Percentiles rank a stretch among this genome's conserved stretches.
Evolutionary conservation across 495 filamentous ascomycete genomes (phyloP).

Genomic region (Neurospora hispaniola): DNA sequence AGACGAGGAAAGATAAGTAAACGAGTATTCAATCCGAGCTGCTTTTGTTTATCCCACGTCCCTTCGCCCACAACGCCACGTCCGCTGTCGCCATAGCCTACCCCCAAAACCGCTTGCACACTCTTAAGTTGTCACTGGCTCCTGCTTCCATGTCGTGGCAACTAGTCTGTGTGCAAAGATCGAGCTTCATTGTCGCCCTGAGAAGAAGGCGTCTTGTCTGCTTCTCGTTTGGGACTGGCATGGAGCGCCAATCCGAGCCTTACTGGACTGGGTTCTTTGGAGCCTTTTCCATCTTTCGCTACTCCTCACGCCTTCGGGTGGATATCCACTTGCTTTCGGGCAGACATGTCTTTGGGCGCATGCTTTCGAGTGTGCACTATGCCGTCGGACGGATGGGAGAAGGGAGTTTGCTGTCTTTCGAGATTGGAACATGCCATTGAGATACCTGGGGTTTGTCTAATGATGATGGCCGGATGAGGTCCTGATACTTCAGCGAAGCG

Average conservation of each 20-base stretch:
- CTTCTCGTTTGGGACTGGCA: slow-evolving; percentile 12
- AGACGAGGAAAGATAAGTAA: slow-evolving; percentile 19
- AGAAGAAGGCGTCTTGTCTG: slow-evolving; percentile 34
- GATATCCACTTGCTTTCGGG: background rate
- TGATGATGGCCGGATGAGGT: background rate
- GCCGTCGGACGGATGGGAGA: background rate
- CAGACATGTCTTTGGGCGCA: background rate
- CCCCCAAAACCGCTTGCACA: slow-evolving; percentile 44
- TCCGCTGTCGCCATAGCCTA: background rate
- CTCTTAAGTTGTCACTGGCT: slow-evolving; percentile 84
- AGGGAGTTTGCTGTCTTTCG: background rate
- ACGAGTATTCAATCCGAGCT: background rate
- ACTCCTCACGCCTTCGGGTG: background rate
- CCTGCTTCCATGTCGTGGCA: slow-evolving; percentile 64
- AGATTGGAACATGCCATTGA: background rate
- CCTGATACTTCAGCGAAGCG: background rate
- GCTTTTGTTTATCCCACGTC: background rate
- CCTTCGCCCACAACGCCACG: background rate
- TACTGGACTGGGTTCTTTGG: slow-evolving; percentile 9
- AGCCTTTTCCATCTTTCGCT: background rate
- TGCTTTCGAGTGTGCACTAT: background rate
- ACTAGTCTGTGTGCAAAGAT: slow-evolving; percentile 96
- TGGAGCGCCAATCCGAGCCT: slow-evolving; percentile 13
- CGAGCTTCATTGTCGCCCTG: slow-evolving; percentile 32
- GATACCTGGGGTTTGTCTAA: background rate